Evolutionary conservation across 805 yeast species (phyloP), one percentile per base, ranked within the genome.

Genomic region (Groenewaldozyma salmanticensis): DNA sequence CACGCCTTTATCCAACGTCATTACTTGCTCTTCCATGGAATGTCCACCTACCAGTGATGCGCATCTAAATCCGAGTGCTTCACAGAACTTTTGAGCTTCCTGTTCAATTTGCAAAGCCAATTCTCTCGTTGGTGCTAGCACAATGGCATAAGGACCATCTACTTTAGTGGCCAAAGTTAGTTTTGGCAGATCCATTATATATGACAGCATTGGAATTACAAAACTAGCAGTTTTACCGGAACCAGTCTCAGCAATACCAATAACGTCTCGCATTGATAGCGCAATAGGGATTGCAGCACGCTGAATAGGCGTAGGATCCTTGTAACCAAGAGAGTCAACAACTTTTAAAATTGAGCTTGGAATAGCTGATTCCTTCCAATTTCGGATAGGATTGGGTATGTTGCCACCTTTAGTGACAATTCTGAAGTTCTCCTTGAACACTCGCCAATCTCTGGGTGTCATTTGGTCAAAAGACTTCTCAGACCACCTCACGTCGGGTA

Each of bases 221-320:
- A 79, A 90, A 2, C 94, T 81, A 9, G 88, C 65, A 0, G 98
- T 90, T 57, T 92, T 90, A 52, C 98, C 98, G 1, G 95, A 83
- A 9, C 98, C 98, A 0, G 98, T 90, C 50, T 87, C 87, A 0
- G 97, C 96, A n/a, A 88, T 73, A 11, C 95, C 97, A 17, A 88
- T 68, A 2, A 84, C 66, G 57, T 90, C 96, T 19, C 75, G 61
- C 2, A 70, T 64, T 0, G 64, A 57, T 18, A 79, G 52, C 0
- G 81, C 79, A 20, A 79, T 63, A 0, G 96, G 96, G 3, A 90
- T 75, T 0, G 96, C 72, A 0, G 94, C 92, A 47, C 96, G 64
- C 58, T 90, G 98, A 44, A 92, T 81, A 0, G 97, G 92, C 0
- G 96, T 83, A 3, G 97, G 97, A 5, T 73, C 74, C 1, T 50